A percentile compares a stretch with the other conserved stretches of the same genome.
Conservation (phyloP, 306 rosid species). For the Lagenaria siceraria region DNA sequence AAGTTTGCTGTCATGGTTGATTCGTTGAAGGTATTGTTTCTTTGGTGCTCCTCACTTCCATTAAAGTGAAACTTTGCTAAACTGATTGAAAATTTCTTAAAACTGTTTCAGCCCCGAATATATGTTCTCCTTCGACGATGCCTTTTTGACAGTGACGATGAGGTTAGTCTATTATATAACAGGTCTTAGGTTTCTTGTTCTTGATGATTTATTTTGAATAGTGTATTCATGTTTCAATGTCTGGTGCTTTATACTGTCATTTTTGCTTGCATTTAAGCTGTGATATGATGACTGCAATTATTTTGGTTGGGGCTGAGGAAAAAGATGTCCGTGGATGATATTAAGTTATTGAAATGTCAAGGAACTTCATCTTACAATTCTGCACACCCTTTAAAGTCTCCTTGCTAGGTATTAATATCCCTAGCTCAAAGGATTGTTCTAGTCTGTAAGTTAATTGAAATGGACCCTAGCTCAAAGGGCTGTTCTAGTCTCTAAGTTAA, state of each 20-base stretch:
- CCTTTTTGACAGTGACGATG: slow-evolving; percentile 91
- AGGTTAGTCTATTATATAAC: slow-evolving; percentile 39
- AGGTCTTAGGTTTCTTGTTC: neutral
- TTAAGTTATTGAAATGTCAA: neutral
- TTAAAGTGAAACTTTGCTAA: slow-evolving; percentile 6
- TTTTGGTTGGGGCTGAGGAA: neutral
- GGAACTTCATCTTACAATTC: too few species aligned
- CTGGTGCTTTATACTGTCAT: neutral
- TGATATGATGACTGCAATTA: neutral
- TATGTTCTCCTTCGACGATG: slow-evolving; percentile 79
- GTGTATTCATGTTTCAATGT: neutral
- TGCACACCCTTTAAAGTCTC: too few species aligned
- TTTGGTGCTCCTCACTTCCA: neutral
- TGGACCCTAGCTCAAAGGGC: neutral
- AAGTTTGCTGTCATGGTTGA: slow-evolving; percentile 93
- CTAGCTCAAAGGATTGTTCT: neutral
- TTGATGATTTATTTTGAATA: neutral
- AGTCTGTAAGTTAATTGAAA: neutral
- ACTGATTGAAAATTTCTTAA: slow-evolving; percentile 10
- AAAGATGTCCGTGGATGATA: neutral
- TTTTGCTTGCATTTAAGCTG: neutral
- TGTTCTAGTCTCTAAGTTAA: too few species aligned
- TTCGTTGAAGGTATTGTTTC: slow-evolving; percentile 51
- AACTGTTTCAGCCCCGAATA: slow-evolving; percentile 69
- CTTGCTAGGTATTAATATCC: neutral